Base-by-base conservation (phyloP, 1,139 yeast genomes). In the Lodderomyces theae region DNA sequence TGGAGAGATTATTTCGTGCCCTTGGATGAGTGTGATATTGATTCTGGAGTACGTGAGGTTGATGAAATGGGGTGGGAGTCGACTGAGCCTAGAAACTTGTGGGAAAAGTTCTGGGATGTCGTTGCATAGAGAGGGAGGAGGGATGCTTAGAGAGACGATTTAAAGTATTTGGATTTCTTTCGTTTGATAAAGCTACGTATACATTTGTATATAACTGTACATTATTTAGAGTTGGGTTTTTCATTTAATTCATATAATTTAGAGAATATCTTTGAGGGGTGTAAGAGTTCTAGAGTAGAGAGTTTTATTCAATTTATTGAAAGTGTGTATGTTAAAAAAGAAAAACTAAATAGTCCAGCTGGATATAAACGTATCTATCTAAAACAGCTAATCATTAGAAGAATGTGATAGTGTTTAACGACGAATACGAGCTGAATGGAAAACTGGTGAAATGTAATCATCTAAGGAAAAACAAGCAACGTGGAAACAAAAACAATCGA, bases 11-110 rank as follows among this genome's bases (percentile, higher is more conserved):
- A 71, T 37, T 56, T 75, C 49, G 52, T 68, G 24, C 67, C 74
- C 3, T 45, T 74, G 36, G 81, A 74, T 37, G 79, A 81, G 38
- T 74, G 82, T 52, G 86, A 80, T 54, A 76, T 80, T 39, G 83
- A 78, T 46, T 60, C 77, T 15, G 85, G 82, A 42, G 80, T 80
- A 46, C 69, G 82, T 53, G 79, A 74, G 43, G 63, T 75, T 36
- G 85, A 79, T 43, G 78, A 73, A 21, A 65, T 64, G 13, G 65
- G 67, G 17, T 76, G 61, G 24, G 65, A 67, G 16, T 75, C 60
- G 21, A 81, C 74, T 43, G 77, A 72, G 3, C 46, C 46, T 12
- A 43, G 34, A 12, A 74, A 66, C 43, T 39, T 72, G 13, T 75
- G 82, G 80, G 78, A 71, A 40, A 78, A 75, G 56, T 61, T 78